A percentile compares a stretch with the other conserved stretches of the same genome.
These are phyloP conservation scores for Trichophaea hybrida DNA, from an alignment of 2,329 filamentous ascomycete species.

Conservation along the genomic window DNA sequence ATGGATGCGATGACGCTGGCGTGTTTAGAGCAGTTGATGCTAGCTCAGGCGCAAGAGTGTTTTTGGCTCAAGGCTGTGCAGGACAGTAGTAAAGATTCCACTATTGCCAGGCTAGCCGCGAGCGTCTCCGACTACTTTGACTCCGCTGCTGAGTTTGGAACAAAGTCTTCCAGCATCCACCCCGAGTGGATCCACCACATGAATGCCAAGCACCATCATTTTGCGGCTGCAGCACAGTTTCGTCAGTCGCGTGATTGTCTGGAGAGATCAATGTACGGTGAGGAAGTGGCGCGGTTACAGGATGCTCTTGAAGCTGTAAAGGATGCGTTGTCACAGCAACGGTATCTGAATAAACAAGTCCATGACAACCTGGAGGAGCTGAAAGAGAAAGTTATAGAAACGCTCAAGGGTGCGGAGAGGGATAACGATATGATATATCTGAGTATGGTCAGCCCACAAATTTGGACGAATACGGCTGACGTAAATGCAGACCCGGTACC, in stretches of 20 bases:
- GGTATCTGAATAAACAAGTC: conserved; percentile 69
- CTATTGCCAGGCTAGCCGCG: conserved; percentile 79
- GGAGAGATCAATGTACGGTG: conserved; percentile 87
- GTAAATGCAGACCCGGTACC: conserved; percentile 53
- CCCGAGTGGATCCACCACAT: conserved; percentile 91
- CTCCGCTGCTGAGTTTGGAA: conserved; percentile 65
- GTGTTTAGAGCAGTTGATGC: conserved; percentile 64
- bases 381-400: conserved; percentile 69
- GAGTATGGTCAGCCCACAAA: conserved; percentile 33
- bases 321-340: conserved; percentile 62
- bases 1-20: conserved; percentile 85
- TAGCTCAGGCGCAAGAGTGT: conserved; percentile 91
- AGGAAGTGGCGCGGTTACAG: conserved; percentile 74
- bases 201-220: conserved; percentile 93
- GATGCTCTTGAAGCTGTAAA: conserved; percentile 73
- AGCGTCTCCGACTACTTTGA: conserved; percentile 86
- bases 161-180: conserved; percentile 67
- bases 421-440: conserved; percentile 96
- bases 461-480: background rate
- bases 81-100: conserved; percentile 80
- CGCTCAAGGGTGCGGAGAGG: conserved; percentile 81
- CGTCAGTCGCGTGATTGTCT: conserved; percentile 78
- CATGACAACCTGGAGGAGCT: conserved; percentile 68
- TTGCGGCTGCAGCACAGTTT: conserved; percentile 89
- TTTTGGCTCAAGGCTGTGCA: conserved; percentile 97